Percentiles rank a stretch among this genome's conserved stretches.
phyloP scores from a whole-genome alignment of 2,329 filamentous ascomycete genomes.

The Botrytis fragariae region DNA sequence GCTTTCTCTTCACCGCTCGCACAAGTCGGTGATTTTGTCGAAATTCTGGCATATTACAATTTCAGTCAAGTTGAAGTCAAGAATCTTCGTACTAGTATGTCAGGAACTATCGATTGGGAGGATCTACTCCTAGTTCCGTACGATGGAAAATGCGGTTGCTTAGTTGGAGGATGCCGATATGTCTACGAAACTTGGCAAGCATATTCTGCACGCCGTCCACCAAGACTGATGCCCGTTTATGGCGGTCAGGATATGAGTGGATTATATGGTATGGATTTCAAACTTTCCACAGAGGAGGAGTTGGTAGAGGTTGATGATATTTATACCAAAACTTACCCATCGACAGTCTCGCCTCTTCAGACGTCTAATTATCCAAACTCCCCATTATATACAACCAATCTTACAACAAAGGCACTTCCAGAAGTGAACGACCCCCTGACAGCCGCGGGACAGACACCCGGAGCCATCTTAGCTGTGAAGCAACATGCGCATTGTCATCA shows the following conservation, averaged over 20 bases:
- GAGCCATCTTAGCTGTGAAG: slow-evolving; percentile 9
- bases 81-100: slow-evolving; percentile 13
- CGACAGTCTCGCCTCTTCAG: background rate
- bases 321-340: background rate
- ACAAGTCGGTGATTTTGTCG: slow-evolving; percentile 14
- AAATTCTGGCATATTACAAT: background rate
- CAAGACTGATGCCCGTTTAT: background rate
- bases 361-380: background rate
- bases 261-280: background rate
- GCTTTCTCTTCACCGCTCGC: background rate
- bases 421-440: slow-evolving; percentile 1
- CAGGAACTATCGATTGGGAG: slow-evolving; percentile 3
- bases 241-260: background rate
- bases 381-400: background rate
- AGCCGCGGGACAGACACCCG: background rate
- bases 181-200: slow-evolving; percentile 14
- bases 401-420: background rate
- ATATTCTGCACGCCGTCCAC: background rate
- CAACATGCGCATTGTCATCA: background rate
- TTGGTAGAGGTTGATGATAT: background rate
- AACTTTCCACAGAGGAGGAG: background rate
- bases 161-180: slow-evolving; percentile 1
- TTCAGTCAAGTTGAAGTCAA: background rate
- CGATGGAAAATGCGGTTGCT: slow-evolving; percentile 12
- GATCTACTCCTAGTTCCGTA: slow-evolving; percentile 8